Base-by-base conservation (phyloP, 2,329 filamentous ascomycete species). In the Ceratocystis huliohia region DNA sequence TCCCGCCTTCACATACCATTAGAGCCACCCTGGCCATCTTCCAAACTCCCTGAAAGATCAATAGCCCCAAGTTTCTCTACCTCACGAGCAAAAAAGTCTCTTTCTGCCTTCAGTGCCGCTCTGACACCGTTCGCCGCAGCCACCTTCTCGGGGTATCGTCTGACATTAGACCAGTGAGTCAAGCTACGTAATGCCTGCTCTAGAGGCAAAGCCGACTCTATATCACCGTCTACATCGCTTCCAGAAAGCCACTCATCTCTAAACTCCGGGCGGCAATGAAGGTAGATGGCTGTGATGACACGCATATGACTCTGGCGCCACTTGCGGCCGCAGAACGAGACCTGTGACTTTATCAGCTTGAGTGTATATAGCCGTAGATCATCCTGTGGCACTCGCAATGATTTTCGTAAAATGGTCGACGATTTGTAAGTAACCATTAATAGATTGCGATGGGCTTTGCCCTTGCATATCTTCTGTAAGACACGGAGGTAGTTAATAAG, bases 271-370 rank as follows among this genome's bases (percentile, higher is more conserved):
- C 91, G 83, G 73, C 93, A 96, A 76, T 96, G 90, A 62, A 99
- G 80, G 75, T 96, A 99, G 1, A 99, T 90, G 2, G 92, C 91
- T 0, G 94, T 99, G 73, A 99, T 99, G 73, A 97, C 92, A 66
- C 93, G 89, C 94, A 99, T 99, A 76, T 99, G 97, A 71, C 86
- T 87, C 78, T 97, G 94, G 15, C 94, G 87, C 94, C 94, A 99
- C 78, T 99, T 99, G 56, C 94, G 87, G 25, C 94, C 93, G 75
- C 93, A 97, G 79, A 96, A 99, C 0, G 94, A 94, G 3, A 99
- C 94, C 76, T 99, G 94, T 68, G 91, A 94, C 76, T 99, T 99
- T 85, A 97, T 97, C 0, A 99, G 82, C 77, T 99, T 99, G 71
- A 99, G 84, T 0, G 94, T 96, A 78, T 97, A 97, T 56, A 96